These are phyloP conservation scores for Zizania palustris DNA, from an alignment of 202 grass and related monocot species.

Conservation along the genomic window DNA sequence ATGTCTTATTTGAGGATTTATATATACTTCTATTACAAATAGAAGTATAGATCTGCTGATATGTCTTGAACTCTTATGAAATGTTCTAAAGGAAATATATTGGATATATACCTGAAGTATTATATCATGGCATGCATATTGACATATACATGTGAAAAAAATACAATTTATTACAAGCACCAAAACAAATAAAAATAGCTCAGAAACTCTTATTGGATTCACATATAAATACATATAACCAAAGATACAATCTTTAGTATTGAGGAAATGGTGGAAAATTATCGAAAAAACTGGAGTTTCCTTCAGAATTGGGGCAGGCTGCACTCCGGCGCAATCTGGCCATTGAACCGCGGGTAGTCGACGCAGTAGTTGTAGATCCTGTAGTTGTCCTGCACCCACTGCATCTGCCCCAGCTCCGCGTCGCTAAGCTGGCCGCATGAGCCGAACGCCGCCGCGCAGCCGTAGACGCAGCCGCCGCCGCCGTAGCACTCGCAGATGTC, in stretches of 20 bases:
- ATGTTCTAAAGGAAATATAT: neutral
- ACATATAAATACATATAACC: neutral
- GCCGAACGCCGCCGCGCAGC: constrained; percentile 1
- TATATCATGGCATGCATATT: neutral
- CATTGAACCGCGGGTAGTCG: constrained; percentile 45
- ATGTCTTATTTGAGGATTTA: too few relatives aligned
- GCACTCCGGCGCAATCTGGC: constrained; percentile 56
- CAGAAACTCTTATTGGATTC: neutral
- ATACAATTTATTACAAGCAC: neutral
- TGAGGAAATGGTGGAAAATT: neutral
- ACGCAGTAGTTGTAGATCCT: constrained; percentile 76
- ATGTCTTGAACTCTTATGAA: too few relatives aligned
- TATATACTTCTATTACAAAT: too few relatives aligned
- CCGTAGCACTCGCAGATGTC: constrained; percentile 37
- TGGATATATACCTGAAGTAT: neutral
- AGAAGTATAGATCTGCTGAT: too few relatives aligned
- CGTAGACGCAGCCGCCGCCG: constrained; percentile 23
- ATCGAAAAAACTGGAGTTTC: neutral
- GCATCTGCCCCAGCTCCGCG: constrained; percentile 47
- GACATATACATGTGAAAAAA: neutral
- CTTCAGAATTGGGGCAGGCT: constrained; percentile 41
- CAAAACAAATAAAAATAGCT: neutral
- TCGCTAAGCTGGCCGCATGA: constrained; percentile 33
- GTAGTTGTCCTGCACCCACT: constrained; percentile 57
- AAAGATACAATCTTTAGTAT: neutral